Conservation (phyloP, 495 filamentous ascomycete genomes). For the Talaromyces borbonicus region DNA sequence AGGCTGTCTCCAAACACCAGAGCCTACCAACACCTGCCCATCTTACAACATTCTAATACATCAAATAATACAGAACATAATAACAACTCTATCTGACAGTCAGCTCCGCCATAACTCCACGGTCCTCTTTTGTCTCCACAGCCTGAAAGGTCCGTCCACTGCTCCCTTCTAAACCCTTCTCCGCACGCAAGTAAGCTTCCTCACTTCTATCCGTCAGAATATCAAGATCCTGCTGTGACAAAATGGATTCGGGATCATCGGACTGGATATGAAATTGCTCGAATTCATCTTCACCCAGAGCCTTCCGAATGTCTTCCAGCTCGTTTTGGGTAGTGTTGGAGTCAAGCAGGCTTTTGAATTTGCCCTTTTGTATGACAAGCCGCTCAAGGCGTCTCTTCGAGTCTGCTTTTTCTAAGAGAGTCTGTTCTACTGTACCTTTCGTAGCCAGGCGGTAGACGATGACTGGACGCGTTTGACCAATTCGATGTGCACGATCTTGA, state of each 20-base stretch:
- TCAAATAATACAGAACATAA: background rate
- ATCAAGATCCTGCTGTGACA: slow-evolving; percentile 68
- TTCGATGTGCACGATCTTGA: slow-evolving; percentile 88
- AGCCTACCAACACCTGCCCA: no score
- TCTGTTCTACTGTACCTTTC: slow-evolving; percentile 85
- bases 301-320: slow-evolving; percentile 34
- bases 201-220: slow-evolving; percentile 76
- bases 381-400: slow-evolving; percentile 91
- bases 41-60: background rate
- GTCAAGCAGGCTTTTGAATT: slow-evolving; percentile 48
- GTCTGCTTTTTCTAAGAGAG: slow-evolving; percentile 77
- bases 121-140: slow-evolving; percentile 34
- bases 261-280: slow-evolving; percentile 51
- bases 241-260: slow-evolving; percentile 41
- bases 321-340: slow-evolving; percentile 23
- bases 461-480: slow-evolving; percentile 85
- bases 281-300: slow-evolving; percentile 40
- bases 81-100: slow-evolving; percentile 11
- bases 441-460: slow-evolving; percentile 94
- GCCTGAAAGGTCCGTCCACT: slow-evolving; percentile 31
- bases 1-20: no score
- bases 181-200: slow-evolving; percentile 73
- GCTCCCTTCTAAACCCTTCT: slow-evolving; percentile 51
- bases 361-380: slow-evolving; percentile 89
- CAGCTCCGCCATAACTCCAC: slow-evolving; percentile 23